These are phyloP conservation scores for Starmerella bombi DNA, from an alignment of 805 yeast species.

Conservation along the genomic window DNA sequence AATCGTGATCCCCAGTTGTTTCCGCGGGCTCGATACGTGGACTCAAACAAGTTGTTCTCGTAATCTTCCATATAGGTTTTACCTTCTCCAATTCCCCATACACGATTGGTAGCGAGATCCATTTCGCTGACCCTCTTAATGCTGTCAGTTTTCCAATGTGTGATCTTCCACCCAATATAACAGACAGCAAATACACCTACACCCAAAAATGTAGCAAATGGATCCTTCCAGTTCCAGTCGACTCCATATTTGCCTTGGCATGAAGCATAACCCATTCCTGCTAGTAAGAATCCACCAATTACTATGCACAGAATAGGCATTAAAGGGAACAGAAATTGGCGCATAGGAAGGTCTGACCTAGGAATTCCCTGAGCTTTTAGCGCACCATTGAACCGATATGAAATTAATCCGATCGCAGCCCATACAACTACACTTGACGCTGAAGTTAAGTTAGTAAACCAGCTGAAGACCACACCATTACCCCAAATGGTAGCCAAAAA, in stretches of 20 bases:
- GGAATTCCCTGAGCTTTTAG: slow-evolving; percentile 42
- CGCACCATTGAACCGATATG: slow-evolving; percentile 47
- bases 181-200: slow-evolving; percentile 31
- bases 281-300: slow-evolving; percentile 48
- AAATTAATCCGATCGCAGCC: slow-evolving; percentile 44
- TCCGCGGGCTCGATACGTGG: slow-evolving; percentile 1
- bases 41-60: slow-evolving; percentile 9
- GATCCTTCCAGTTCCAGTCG: slow-evolving; percentile 28
- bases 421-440: slow-evolving; percentile 52
- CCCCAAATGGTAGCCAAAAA: slow-evolving; percentile 54
- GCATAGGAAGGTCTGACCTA: slow-evolving; percentile 39
- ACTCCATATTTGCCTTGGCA: slow-evolving; percentile 14
- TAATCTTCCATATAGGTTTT: slow-evolving; percentile 17
- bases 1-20: background rate
- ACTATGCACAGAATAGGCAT: slow-evolving; percentile 39
- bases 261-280: slow-evolving; percentile 28
- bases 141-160: slow-evolving; percentile 24
- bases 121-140: slow-evolving; percentile 13
- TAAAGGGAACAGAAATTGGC: slow-evolving; percentile 37
- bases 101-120: slow-evolving; percentile 19
- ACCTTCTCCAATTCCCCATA: slow-evolving; percentile 25
- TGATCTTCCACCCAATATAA: slow-evolving; percentile 30
- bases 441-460: slow-evolving; percentile 53
- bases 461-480: slow-evolving; percentile 43
- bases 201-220: slow-evolving; percentile 38